phyloP scores from a whole-genome alignment of 352 stramenopile genomes.

The Achlya hypogyna region DNA sequence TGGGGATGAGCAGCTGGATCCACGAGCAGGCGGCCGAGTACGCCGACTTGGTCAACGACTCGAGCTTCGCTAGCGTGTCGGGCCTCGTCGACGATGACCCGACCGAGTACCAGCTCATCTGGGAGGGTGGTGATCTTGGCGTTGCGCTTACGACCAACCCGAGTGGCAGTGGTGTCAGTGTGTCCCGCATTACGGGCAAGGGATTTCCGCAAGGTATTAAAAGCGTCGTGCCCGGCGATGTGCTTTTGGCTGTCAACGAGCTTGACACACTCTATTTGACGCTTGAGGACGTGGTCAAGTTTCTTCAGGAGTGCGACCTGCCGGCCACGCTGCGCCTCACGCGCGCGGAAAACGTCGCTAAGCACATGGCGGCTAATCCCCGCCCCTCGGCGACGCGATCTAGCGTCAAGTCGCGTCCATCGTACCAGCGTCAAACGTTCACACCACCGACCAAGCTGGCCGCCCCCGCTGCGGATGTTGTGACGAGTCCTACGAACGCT shows the following conservation, averaged over 20 bases:
- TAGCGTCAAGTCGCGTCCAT: conserved; percentile 5
- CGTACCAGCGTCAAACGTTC: conserved; percentile 14
- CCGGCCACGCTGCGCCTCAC: conserved; percentile 77
- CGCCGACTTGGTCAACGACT: conserved; percentile 50
- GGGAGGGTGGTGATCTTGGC: conserved; percentile 75
- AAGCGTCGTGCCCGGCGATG: conserved; percentile 71
- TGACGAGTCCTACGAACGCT: conserved; percentile 19
- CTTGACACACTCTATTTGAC: conserved; percentile 67
- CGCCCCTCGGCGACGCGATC: not conserved
- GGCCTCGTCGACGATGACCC: conserved; percentile 63
- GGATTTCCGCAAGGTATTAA: conserved; percentile 84
- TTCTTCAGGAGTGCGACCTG: conserved; percentile 74
- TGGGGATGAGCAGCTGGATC: conserved; percentile 40
- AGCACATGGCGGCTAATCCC: conserved; percentile 3
- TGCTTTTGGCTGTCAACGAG: conserved; percentile 78
- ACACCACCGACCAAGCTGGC: conserved; percentile 1
- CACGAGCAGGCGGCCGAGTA: conserved; percentile 81
- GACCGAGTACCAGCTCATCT: conserved; percentile 85
- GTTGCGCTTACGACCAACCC: conserved; percentile 75
- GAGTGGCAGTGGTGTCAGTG: conserved; percentile 42
- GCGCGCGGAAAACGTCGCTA: conserved; percentile 10
- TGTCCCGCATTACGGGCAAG: conserved; percentile 78
- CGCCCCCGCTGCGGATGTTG: not conserved
- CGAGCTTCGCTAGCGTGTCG: conserved; percentile 42
- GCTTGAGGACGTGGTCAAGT: conserved; percentile 74